Base-by-base conservation (phyloP, 2,329 filamentous ascomycete genomes). In the Colletotrichum endophyticum region DNA sequence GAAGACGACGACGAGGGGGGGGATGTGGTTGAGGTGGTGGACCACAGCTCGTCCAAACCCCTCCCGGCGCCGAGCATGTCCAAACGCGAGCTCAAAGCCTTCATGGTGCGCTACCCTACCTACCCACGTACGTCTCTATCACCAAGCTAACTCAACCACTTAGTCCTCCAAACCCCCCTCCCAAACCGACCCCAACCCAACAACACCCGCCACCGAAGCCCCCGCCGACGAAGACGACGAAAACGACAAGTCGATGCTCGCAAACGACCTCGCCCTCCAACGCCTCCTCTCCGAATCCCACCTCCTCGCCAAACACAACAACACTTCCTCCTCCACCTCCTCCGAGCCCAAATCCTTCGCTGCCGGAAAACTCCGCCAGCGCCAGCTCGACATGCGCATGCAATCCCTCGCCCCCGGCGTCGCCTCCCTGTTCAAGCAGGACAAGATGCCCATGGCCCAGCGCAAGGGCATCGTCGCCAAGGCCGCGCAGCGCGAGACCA, bases 191-290 rank as follows among this genome's bases (percentile, higher is more conserved):
- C 70, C 73, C 59, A 57, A 79, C 36, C 76, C 78, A 79, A 74
- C 78, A 53, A 28, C 79, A 69, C 72, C 78, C 78, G 27, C 81
- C 76, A 64, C 83, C 39, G 39, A 44, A 57, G 72, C 81, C 34
- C n/a, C 84, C 30, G 78, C 82, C 19, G 79, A 82, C 73, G 73
- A 80, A 15, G 83, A 88, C 34, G 85, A 89, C 75, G 91, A 94
- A 81, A 91, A 94, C 81, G 90, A 90, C 68, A 89, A 89, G 78
- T 90, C 90, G 13, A 94, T 98, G 77, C 90, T 99, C 22, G 96
- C 96, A 83, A 96, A 98, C 84, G 97, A 99, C 84, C 92, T 98
- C 70, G 96, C 95, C 53, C 92, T 99, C 16, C 96, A 98, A 84
- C 94, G 96, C 63, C 92, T 99, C 56, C 92, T 99, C 74, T 91